phyloP scores from a whole-genome alignment of 225 moss, liverwort and hornwort species.

The Rhytidiadelphus loreus region DNA sequence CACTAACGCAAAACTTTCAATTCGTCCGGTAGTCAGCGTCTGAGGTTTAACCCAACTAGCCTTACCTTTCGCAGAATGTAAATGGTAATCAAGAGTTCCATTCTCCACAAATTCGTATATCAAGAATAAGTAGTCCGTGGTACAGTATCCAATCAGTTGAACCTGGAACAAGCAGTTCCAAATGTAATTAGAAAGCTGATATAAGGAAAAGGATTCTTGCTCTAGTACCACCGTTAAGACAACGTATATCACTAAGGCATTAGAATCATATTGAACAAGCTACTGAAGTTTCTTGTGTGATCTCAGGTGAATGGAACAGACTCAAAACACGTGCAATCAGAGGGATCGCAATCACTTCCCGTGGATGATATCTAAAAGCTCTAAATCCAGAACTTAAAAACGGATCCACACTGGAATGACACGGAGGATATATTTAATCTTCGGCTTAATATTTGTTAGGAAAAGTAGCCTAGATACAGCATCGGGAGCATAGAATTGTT shows the following conservation, averaged over 20 bases:
- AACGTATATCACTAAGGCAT: not conserved
- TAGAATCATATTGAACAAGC: not conserved
- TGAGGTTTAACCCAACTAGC: not conserved
- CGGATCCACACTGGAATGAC: not conserved
- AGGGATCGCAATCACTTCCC: not conserved
- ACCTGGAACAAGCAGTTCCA: slow-evolving; percentile 58
- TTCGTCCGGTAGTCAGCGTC: not conserved
- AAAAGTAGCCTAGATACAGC: not conserved
- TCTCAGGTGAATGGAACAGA: not conserved
- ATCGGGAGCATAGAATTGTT: not conserved
- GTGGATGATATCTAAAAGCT: not conserved
- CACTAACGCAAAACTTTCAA: not conserved
- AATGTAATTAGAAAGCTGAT: not conserved
- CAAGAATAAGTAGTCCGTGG: slow-evolving; percentile 69
- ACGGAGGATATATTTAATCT: not conserved
- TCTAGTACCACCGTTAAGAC: not conserved
- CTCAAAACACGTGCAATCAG: not conserved
- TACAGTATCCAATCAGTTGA: slow-evolving; percentile 91
- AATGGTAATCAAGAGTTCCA: slow-evolving; percentile 80
- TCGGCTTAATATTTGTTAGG: not conserved
- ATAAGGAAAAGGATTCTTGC: not conserved
- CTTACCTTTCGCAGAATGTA: slow-evolving; percentile 41
- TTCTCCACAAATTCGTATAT: slow-evolving; percentile 94
- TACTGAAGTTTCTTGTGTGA: not conserved
- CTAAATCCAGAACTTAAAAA: not conserved